A percentile compares a stretch with the other conserved stretches of the same genome.
Conservation (phyloP, 1,139 yeast genomes). For the Suhomyces bribrorum region DNA sequence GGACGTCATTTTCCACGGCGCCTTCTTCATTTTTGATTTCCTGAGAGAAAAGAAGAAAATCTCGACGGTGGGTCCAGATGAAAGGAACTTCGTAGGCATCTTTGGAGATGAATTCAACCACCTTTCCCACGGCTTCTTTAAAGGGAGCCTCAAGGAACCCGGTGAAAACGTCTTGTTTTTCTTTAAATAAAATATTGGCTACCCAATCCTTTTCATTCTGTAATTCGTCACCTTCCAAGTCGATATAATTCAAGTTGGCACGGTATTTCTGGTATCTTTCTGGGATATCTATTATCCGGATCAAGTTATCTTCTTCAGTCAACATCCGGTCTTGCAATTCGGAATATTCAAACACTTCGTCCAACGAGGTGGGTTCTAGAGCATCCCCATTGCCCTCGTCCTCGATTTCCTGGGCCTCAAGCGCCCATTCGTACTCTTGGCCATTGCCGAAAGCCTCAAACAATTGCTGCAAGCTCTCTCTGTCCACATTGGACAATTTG, state of each 20-base stretch:
- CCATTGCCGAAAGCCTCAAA: slow-evolving; percentile 98
- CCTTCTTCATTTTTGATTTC: slow-evolving; percentile 53
- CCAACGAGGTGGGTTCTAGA: slow-evolving; percentile 62
- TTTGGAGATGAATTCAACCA: slow-evolving; percentile 73
- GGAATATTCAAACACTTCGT: slow-evolving; percentile 92
- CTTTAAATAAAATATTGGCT: slow-evolving; percentile 54
- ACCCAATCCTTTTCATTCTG: slow-evolving; percentile 80
- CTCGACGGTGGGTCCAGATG: slow-evolving; percentile 94
- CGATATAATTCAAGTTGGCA: slow-evolving; percentile 60
- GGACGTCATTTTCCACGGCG: slow-evolving; percentile 41
- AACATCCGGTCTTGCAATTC: slow-evolving; percentile 88
- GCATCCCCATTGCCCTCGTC: slow-evolving; percentile 57
- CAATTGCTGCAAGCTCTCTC: slow-evolving; percentile 89
- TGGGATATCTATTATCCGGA: slow-evolving; percentile 86
- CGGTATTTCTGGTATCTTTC: slow-evolving; percentile 87
- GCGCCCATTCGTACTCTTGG: slow-evolving; percentile 96
- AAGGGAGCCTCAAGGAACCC: slow-evolving; percentile 59
- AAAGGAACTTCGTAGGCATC: slow-evolving; percentile 93
- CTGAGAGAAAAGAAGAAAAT: slow-evolving; percentile 68
- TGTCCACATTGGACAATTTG: slow-evolving; percentile 76
- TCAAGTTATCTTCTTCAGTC: slow-evolving; percentile 88
- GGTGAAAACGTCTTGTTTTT: slow-evolving; percentile 42
- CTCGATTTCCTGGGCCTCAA: slow-evolving; percentile 82
- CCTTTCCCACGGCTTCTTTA: slow-evolving; percentile 69
- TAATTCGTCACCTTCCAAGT: slow-evolving; percentile 68